These are phyloP conservation scores for Xylariaceae sp. DNA, from an alignment of 2,329 filamentous ascomycete species.

Conservation along the genomic window DNA sequence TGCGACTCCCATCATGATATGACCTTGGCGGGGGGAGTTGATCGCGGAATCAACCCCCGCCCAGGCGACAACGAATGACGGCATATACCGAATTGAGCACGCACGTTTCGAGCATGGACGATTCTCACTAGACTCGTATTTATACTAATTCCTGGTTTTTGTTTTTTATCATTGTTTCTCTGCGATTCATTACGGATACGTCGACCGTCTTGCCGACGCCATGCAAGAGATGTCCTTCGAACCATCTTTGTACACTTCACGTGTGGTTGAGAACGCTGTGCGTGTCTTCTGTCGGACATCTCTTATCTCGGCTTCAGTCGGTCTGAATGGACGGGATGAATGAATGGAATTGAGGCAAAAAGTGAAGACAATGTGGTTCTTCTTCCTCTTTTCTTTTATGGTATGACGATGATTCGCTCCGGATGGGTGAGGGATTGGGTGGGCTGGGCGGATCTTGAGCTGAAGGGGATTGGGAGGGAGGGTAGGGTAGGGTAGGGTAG, in stretches of 20 bases:
- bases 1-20: not conserved
- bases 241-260: too few relatives aligned
- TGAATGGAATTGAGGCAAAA: not conserved
- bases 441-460: not conserved
- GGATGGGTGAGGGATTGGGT: not conserved
- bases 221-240: not conserved
- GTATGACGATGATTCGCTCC: not conserved
- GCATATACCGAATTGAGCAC: conserved; percentile 1
- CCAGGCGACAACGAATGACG: not conserved
- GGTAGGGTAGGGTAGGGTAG: conserved; percentile 1
- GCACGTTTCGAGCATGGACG: not conserved
- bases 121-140: conserved; percentile 5
- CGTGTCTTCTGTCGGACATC: not conserved
- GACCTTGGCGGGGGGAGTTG: not conserved
- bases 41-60: not conserved
- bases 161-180: conserved; percentile 1
- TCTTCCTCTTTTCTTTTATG: not conserved
- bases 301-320: not conserved
- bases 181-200: not conserved
- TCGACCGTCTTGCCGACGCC: not conserved
- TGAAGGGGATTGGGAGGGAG: not conserved
- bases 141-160: conserved; percentile 11
- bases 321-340: not conserved
- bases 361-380: conserved; percentile 7
- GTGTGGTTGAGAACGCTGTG: conserved; percentile 12